Percentiles rank a stretch among this genome's conserved stretches.
These are phyloP conservation scores for Phytopythium helicoides DNA, from an alignment of 352 stramenopile species.

Conservation along the genomic window DNA sequence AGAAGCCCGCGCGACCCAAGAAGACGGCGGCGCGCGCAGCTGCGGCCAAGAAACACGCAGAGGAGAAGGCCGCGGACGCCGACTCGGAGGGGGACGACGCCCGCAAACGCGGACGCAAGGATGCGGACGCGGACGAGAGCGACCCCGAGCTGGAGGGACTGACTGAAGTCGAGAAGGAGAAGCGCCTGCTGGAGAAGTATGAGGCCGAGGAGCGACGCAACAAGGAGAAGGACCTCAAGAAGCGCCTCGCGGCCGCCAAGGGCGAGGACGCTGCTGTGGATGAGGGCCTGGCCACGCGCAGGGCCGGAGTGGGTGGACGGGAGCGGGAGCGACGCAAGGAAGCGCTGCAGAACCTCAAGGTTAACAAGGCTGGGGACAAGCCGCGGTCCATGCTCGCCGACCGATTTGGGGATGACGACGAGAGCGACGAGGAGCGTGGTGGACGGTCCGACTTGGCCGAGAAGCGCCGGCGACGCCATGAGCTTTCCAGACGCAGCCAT, in stretches of 20 bases:
- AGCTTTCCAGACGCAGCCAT: constrained; percentile 57
- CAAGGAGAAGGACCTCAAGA: constrained; percentile 84
- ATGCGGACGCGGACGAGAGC: constrained; percentile 42
- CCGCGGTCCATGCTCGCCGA: constrained; percentile 77
- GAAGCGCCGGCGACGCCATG: constrained; percentile 71
- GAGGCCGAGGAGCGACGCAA: constrained; percentile 79
- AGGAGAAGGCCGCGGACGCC: constrained; percentile 48
- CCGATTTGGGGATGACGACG: constrained; percentile 59
- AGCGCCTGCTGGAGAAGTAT: constrained; percentile 84
- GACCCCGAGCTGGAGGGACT: constrained; percentile 64
- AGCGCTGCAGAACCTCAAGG: constrained; percentile 74
- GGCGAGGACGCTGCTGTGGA: constrained; percentile 36
- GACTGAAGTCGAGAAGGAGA: constrained; percentile 87
- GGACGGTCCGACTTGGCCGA: constrained; percentile 61
- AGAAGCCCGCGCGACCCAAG: constrained; percentile 32
- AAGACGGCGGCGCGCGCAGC: constrained; percentile 4
- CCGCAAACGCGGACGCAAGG: constrained; percentile 29
- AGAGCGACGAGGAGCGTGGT: constrained; percentile 24
- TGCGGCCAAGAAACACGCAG: constrained; percentile 33
- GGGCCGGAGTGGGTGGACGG: constrained; percentile 43
- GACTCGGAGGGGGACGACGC: constrained; percentile 50
- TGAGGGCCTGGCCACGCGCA: constrained; percentile 42
- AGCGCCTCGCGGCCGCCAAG: constrained; percentile 56
- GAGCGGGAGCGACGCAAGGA: constrained; percentile 80
- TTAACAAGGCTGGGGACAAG: constrained; percentile 75